These are phyloP conservation scores for Fusarium albidum DNA, from an alignment of 2,329 filamentous ascomycete species.

Conservation along the genomic window DNA sequence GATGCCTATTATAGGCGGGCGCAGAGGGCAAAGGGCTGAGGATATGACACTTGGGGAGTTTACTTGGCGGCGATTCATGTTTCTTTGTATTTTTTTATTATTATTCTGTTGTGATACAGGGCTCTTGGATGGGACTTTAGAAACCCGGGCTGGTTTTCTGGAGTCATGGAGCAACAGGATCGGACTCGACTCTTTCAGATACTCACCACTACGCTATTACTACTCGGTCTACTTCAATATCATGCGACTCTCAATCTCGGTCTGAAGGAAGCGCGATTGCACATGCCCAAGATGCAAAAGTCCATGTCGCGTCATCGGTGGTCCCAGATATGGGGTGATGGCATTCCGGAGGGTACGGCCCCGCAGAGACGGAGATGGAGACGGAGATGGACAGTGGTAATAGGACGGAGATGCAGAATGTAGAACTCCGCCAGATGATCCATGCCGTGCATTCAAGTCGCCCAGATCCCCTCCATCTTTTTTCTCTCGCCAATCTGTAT, in stretches of 20 bases:
- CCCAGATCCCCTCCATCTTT: too few species aligned
- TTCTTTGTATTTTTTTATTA: neutral
- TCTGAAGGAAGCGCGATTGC: neutral
- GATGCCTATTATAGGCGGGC: slow-evolving; percentile 10
- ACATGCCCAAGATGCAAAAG: too few species aligned
- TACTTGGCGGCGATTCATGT: slow-evolving; percentile 1
- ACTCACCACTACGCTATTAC: slow-evolving; percentile 21
- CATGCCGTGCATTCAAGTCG: slow-evolving; percentile 11
- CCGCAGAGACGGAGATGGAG: slow-evolving; percentile 8
- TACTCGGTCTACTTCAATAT: neutral
- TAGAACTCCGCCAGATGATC: slow-evolving; percentile 3
- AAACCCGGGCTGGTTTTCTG: slow-evolving; percentile 5
- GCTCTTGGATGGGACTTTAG: slow-evolving; percentile 3
- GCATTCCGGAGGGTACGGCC: slow-evolving; percentile 8
- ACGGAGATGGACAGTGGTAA: neutral
- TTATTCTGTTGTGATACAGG: neutral
- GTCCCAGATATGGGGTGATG: slow-evolving; percentile 24
- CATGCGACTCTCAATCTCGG: slow-evolving; percentile 11
- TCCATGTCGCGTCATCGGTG: slow-evolving; percentile 1
- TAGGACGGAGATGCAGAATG: slow-evolving; percentile 3
- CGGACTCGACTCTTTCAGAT: slow-evolving; percentile 32
- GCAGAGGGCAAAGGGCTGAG: slow-evolving; percentile 6
- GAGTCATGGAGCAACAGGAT: slow-evolving; percentile 22
- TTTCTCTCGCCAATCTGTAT: too few species aligned
- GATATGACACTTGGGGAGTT: slow-evolving; percentile 1